Percentiles rank a stretch among this genome's conserved stretches.
These are phyloP conservation scores for Cymbopogon citratus DNA, from an alignment of 176 grass and related monocot genomes.

Conservation along the genomic window DNA sequence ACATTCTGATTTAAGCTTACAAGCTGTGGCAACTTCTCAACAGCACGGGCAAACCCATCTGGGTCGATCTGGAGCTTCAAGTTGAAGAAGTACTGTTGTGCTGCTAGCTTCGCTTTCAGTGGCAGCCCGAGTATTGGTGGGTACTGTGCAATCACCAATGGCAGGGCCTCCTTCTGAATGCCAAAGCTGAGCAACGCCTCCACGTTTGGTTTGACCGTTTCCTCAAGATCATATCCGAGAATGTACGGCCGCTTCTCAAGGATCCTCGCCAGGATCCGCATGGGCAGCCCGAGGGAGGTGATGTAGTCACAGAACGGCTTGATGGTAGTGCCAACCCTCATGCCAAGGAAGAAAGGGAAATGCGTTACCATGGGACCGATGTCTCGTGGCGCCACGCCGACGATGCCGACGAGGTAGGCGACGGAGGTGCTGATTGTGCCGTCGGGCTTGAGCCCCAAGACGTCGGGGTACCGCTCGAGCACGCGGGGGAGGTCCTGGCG, in stretches of 20 bases:
- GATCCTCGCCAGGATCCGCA: slow-evolving; percentile 72
- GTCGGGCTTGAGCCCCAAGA: slow-evolving; percentile 87
- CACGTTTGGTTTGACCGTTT: slow-evolving; percentile 75
- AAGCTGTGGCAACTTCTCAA: slow-evolving; percentile 89
- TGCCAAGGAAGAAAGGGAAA: slow-evolving; percentile 79
- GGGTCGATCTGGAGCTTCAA: slow-evolving; percentile 84
- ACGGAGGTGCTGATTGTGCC: slow-evolving; percentile 96
- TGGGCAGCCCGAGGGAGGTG: slow-evolving; percentile 63
- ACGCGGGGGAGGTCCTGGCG: slow-evolving; percentile 81
- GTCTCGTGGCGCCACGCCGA: slow-evolving; percentile 65
- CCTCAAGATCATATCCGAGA: slow-evolving; percentile 82
- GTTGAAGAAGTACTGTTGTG: slow-evolving; percentile 88
- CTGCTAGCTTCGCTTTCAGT: slow-evolving; percentile 74
- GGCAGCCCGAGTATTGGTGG: slow-evolving; percentile 73
- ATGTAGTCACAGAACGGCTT: slow-evolving; percentile 89
- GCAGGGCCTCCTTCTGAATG: slow-evolving; percentile 56
- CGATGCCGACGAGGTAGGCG: slow-evolving; percentile 78
- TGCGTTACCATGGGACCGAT: slow-evolving; percentile 96
- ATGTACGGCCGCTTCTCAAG: slow-evolving; percentile 85
- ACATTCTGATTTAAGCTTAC: slow-evolving; percentile 81
- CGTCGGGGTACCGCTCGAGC: slow-evolving; percentile 65
- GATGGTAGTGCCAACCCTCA: slow-evolving; percentile 84
- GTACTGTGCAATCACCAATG: slow-evolving; percentile 64
- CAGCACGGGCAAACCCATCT: slow-evolving; percentile 50
- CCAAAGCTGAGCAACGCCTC: slow-evolving; percentile 73